Base-by-base conservation (phyloP, 2,329 filamentous ascomycete species). In the Fusarium verticillioides region DNA sequence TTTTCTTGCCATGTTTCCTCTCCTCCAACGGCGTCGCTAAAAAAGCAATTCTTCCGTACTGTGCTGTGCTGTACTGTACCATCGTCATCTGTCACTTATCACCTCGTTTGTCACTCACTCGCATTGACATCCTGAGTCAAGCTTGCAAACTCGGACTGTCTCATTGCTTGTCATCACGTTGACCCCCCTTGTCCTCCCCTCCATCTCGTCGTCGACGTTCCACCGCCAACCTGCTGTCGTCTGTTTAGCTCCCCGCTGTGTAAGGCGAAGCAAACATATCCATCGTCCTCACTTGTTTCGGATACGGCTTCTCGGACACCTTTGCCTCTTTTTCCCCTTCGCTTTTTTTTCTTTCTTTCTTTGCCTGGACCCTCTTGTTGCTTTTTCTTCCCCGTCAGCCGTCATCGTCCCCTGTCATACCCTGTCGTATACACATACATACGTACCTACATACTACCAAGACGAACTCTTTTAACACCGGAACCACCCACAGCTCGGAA, bases 241-340 rank as follows among this genome's bases (percentile, higher is more conserved):
- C 76, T 77, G 67, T 67, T 73, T 73, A 63, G 74, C 59, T 67
- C 67, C 66, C 66, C 66, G 70, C 42, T 75, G 75, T 78, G 76
- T 72, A 78, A 78, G 76, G 71, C 75, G 59, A 77, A 76, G 76
- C 76, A 78, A 78, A 78, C 76, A 78, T 73, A 66, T 69, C 66
- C 67, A 69, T 75, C 66, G 60, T 69, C 72, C 62, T 71, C 68
- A 60, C 63, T 70, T 46, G 65, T 72, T 58, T 63, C 50, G 60
- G 69, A 70, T 68, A 67, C 68, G 50, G 61, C 34, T 54, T 67
- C 46, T 64, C 52, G 43, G 59, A 62, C 52, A 44, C 30, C 42
- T 50, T 57, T 71, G 61, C 49, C 47, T 65, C 43, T 52, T 49
- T 65, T 16, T 7, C 58, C 15, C 60, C 26, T 43, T 49, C 46